Evolutionary conservation across 331 rosid species (phyloP).

Genomic region (Pyrus hybrid): DNA sequence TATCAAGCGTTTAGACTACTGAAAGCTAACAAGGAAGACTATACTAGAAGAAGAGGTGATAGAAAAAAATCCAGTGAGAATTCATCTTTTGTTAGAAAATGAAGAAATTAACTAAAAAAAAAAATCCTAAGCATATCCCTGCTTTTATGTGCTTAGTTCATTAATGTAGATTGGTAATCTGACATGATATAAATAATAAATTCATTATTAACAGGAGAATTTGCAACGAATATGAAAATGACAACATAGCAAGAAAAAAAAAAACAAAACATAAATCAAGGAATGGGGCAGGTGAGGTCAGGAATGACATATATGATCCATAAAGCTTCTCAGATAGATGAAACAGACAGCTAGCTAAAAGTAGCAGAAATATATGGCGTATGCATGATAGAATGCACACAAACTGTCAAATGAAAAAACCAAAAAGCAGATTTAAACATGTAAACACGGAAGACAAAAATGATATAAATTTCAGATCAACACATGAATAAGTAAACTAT

Average conservation of each 20-base stretch:
- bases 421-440: not conserved
- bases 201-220: not conserved
- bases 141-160: not conserved
- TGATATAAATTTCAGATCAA: not conserved
- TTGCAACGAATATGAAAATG: not conserved
- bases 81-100: not conserved
- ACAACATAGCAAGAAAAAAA: not conserved
- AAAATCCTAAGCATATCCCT: not conserved
- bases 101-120: not conserved
- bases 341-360: not conserved
- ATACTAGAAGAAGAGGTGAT: not conserved
- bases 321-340: not conserved
- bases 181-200: not conserved
- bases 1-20: not conserved
- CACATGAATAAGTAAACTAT: not conserved
- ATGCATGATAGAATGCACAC: not conserved
- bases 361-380: not conserved
- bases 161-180: not conserved
- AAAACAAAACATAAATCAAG: not conserved
- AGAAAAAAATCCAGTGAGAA: not conserved
- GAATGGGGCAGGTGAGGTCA: not conserved
- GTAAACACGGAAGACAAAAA: not conserved
- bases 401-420: not conserved
- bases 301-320: not conserved
- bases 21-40: not conserved